Evolutionary conservation across 441 rosid genomes (phyloP).

Genomic region (Gossypium aridum): DNA sequence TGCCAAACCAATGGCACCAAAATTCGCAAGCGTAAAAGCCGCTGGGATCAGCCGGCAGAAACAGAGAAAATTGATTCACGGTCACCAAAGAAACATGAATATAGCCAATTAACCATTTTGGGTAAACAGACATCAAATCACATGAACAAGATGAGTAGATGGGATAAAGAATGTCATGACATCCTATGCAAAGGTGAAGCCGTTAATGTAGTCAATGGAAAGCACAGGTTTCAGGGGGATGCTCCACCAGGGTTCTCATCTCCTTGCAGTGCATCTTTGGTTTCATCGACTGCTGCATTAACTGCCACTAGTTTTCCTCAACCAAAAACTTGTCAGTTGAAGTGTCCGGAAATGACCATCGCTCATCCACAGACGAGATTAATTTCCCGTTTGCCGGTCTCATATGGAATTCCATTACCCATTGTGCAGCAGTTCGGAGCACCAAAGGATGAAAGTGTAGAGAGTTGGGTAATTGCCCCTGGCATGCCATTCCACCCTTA

Average conservation of each 20-base stretch:
- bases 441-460: slow-evolving; percentile 35
- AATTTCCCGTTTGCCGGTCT: slow-evolving; percentile 54
- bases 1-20: slow-evolving; percentile 26
- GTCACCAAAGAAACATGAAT: slow-evolving; percentile 16
- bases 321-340: slow-evolving; percentile 16
- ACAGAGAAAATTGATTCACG: slow-evolving; percentile 25
- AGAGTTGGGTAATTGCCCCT: slow-evolving; percentile 71
- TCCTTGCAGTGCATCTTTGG: slow-evolving; percentile 21
- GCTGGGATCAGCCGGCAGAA: slow-evolving; percentile 90
- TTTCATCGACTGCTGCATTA: slow-evolving; percentile 31
- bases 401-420: slow-evolving; percentile 80
- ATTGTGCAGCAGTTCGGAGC: slow-evolving; percentile 56
- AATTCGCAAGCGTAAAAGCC: slow-evolving; percentile 83
- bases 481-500: slow-evolving; percentile 90
- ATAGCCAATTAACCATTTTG: slow-evolving; percentile 9
- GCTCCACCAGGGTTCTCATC: slow-evolving; percentile 87
- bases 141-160: slow-evolving; percentile 17
- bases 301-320: slow-evolving; percentile 19
- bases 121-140: slow-evolving; percentile 14
- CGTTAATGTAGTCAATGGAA: slow-evolving; percentile 19
- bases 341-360: slow-evolving; percentile 26
- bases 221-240: slow-evolving; percentile 39
- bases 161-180: slow-evolving; percentile 20
- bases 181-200: slow-evolving; percentile 23
- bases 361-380: slow-evolving; percentile 63